Percentiles rank a stretch among this genome's conserved stretches.
phyloP scores from a whole-genome alignment of 2,329 filamentous ascomycete species.

The Fusarium sp. region DNA sequence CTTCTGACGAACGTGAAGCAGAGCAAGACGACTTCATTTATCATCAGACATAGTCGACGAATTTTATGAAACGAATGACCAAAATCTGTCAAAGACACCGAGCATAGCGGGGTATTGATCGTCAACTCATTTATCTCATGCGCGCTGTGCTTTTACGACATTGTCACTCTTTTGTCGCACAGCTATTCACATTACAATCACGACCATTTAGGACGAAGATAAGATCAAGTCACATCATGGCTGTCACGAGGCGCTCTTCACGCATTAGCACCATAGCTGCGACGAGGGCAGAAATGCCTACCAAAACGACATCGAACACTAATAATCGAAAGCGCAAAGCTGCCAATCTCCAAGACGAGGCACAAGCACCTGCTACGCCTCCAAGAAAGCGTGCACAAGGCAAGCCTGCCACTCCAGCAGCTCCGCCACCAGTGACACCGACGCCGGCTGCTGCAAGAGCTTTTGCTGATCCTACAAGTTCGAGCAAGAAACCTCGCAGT shows the following conservation, averaged over 20 bases:
- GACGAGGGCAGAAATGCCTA: slow-evolving; percentile 23
- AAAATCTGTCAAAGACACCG: neutral
- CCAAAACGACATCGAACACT: slow-evolving; percentile 37
- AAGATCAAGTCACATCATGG: slow-evolving; percentile 42
- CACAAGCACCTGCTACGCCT: slow-evolving; percentile 45
- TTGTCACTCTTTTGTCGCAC: neutral
- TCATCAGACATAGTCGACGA: neutral
- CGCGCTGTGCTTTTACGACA: slow-evolving; percentile 10
- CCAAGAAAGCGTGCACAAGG: slow-evolving; percentile 48
- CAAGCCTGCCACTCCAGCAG: slow-evolving; percentile 29
- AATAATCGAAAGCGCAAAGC: slow-evolving; percentile 52
- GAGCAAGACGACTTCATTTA: neutral
- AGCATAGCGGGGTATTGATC: neutral
- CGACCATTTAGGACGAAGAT: neutral
- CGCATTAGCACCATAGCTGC: slow-evolving; percentile 52
- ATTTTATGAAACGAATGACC: neutral
- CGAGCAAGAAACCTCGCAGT: slow-evolving; percentile 53
- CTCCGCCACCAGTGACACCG: slow-evolving; percentile 57
- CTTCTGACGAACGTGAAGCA: slow-evolving; percentile 23
- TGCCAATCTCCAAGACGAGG: slow-evolving; percentile 35
- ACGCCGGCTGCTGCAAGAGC: slow-evolving; percentile 58
- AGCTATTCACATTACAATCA: slow-evolving; percentile 20
- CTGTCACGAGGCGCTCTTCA: slow-evolving; percentile 53
- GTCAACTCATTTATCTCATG: slow-evolving; percentile 23
- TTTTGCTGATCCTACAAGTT: slow-evolving; percentile 49